Evolutionary conservation across 768 basidiomycete species (phyloP).

Genomic region (Sporobolomyces pararoseus): DNA sequence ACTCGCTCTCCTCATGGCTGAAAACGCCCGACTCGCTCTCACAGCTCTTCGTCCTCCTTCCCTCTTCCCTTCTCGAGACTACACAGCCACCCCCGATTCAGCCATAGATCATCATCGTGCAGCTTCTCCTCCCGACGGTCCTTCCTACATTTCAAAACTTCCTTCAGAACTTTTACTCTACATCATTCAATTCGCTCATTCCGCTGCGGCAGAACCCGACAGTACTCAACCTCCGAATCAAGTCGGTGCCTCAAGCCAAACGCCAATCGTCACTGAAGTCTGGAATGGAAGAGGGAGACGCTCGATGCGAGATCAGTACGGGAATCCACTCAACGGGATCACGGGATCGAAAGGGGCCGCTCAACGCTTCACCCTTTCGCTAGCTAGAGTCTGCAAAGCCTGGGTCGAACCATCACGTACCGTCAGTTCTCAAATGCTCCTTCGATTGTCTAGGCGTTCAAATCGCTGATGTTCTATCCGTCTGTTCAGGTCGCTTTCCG

Average conservation of each 20-base stretch:
- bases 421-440: not conserved
- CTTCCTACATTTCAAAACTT: not conserved
- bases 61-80: not conserved
- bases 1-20: not conserved
- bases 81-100: too few relatives aligned
- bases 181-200: slow-evolving; percentile 13
- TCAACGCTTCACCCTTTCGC: not conserved
- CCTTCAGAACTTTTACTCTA: slow-evolving; percentile 16
- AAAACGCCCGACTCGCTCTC: slow-evolving; percentile 9
- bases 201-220: not conserved
- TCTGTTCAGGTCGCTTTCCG: slow-evolving; percentile 7
- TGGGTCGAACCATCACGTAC: slow-evolving; percentile 5
- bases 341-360: slow-evolving; percentile 1
- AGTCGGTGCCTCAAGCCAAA: too few relatives aligned
- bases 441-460: too few relatives aligned
- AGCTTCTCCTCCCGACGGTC: not conserved
- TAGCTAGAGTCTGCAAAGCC: slow-evolving; percentile 8
- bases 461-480: not conserved
- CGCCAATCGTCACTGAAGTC: not conserved
- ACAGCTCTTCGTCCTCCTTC: slow-evolving; percentile 11
- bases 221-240: not conserved
- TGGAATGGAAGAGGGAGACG: not conserved
- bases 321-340: not conserved
- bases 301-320: not conserved
- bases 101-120: not conserved